Conservation (phyloP, 2,329 filamentous ascomycete species). For the Epichloe glyceriae region DNA sequence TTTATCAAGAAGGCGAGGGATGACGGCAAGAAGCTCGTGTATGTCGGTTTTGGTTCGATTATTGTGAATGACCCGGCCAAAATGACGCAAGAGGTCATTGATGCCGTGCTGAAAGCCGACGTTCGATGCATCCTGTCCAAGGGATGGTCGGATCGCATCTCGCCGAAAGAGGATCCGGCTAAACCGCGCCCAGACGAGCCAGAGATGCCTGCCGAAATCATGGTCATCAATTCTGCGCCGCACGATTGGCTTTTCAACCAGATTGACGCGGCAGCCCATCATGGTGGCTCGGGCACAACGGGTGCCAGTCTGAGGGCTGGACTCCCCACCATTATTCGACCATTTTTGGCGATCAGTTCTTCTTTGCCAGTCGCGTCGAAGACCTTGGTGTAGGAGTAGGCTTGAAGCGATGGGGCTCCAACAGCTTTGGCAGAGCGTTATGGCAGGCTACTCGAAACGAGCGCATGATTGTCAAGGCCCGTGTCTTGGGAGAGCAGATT, state of each 20-base stretch:
- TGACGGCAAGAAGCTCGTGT: conserved; percentile 85
- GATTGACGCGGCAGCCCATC: conserved; percentile 87
- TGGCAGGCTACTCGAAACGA: conserved; percentile 87
- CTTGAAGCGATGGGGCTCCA: conserved; percentile 81
- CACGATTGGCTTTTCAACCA: conserved; percentile 95
- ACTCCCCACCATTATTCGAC: conserved; percentile 85
- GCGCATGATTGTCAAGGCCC: conserved; percentile 82
- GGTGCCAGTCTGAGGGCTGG: conserved; percentile 85
- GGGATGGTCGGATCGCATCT: conserved; percentile 79
- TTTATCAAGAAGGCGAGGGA: conserved; percentile 75
- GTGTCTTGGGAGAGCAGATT: conserved; percentile 72
- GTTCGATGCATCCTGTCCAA: conserved; percentile 92
- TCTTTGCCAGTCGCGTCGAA: conserved; percentile 82
- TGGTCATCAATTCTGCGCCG: conserved; percentile 78
- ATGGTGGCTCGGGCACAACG: conserved; percentile 89
- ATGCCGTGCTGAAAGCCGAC: conserved; percentile 80
- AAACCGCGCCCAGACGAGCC: conserved; percentile 45
- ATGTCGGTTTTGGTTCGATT: conserved; percentile 94
- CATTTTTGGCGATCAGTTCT: conserved; percentile 96
- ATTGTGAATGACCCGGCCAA: conserved; percentile 81
- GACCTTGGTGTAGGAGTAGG: conserved; percentile 87
- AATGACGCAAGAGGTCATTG: conserved; percentile 84
- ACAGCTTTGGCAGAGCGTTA: conserved; percentile 68
- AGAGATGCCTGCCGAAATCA: conserved; percentile 66
- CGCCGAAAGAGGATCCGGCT: conserved; percentile 30